Percentiles rank a stretch among this genome's conserved stretches.
Evolutionary conservation across 1,139 yeast species (phyloP).

Genomic region (Casaregolazyma suthepensis): DNA sequence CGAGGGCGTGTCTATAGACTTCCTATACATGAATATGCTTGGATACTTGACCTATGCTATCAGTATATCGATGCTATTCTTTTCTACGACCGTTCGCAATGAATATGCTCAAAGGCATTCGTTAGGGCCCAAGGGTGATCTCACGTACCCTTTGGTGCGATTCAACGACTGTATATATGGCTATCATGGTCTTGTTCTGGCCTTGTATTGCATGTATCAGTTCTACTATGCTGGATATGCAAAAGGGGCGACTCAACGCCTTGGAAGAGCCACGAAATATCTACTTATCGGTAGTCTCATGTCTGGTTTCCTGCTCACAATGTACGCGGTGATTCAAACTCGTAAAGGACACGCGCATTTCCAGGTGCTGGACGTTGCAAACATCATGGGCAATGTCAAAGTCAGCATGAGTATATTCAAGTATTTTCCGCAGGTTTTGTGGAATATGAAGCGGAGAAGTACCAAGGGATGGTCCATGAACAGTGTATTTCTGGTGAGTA

Average conservation of each 20-base stretch:
- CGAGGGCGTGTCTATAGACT: conserved; percentile 44
- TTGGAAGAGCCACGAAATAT: conserved; percentile 24
- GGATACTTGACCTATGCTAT: conserved; percentile 40
- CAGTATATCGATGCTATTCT: conserved; percentile 37
- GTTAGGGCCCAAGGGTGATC: conserved; percentile 18
- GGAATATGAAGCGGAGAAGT: conserved; percentile 48
- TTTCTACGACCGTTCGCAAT: conserved; percentile 32
- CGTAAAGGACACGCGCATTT: conserved; percentile 20
- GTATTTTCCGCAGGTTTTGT: conserved; percentile 55
- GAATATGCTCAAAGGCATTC: conserved; percentile 36
- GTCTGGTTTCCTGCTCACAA: conserved; percentile 16
- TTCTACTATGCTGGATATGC: conserved; percentile 34
- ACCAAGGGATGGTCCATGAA: conserved; percentile 53
- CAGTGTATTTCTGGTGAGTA: conserved; percentile 32
- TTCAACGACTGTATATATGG: conserved; percentile 41
- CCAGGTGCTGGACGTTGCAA: conserved; percentile 36
- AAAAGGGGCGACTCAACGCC: conserved; percentile 26
- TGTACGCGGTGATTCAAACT: conserved; percentile 23
- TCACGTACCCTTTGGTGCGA: conserved; percentile 38
- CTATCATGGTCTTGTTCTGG: conserved; percentile 38
- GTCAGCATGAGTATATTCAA: conserved; percentile 51
- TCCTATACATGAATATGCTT: conserved; percentile 36
- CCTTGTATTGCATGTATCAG: conserved; percentile 34
- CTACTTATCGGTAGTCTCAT: conserved; percentile 16
- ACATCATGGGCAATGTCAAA: conserved; percentile 45